A percentile compares a stretch with the other conserved stretches of the same genome.
phyloP scores from a whole-genome alignment of 192 early-diverging fungal genomes.

The Umbelopsis isabellina region DNA sequence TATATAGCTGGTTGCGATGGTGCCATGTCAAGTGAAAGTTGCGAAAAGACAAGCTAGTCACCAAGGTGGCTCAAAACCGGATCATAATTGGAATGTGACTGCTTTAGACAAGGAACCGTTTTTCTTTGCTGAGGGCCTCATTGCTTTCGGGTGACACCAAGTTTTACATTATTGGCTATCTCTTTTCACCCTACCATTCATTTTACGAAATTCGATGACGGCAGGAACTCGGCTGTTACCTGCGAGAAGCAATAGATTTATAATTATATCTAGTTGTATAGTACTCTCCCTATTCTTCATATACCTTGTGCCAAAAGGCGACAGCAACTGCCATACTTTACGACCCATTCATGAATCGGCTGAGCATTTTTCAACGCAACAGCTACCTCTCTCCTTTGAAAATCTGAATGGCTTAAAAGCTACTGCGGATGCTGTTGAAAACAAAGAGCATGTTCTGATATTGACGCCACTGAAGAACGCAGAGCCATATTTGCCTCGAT shows the following conservation, averaged over 20 bases:
- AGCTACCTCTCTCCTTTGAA: constrained; percentile 23
- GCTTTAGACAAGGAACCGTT: too few species aligned
- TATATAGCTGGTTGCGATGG: constrained; percentile 46
- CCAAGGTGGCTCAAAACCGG: too few species aligned
- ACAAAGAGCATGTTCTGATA: constrained; percentile 47
- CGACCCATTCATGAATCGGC: constrained; percentile 10
- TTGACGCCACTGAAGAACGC: constrained; percentile 64
- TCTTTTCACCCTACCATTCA: not conserved
- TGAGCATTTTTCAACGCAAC: constrained; percentile 12
- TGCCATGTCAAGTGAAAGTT: not conserved
- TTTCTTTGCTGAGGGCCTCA: not conserved
- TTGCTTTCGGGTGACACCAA: not conserved
- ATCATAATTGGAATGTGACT: too few species aligned
- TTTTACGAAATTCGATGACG: not conserved
- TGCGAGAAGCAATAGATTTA: not conserved
- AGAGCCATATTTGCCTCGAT: constrained; percentile 51
- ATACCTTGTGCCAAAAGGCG: not conserved
- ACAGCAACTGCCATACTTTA: not conserved
- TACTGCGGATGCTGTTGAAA: constrained; percentile 29
- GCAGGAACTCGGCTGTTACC: constrained; percentile 15
- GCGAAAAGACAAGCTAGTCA: not conserved
- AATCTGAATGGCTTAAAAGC: constrained; percentile 32
- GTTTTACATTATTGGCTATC: not conserved
- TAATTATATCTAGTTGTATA: not conserved
- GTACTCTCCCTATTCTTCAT: not conserved